Conservation (phyloP, 2,329 filamentous ascomycete genomes). For the Elsinoe perseae region DNA sequence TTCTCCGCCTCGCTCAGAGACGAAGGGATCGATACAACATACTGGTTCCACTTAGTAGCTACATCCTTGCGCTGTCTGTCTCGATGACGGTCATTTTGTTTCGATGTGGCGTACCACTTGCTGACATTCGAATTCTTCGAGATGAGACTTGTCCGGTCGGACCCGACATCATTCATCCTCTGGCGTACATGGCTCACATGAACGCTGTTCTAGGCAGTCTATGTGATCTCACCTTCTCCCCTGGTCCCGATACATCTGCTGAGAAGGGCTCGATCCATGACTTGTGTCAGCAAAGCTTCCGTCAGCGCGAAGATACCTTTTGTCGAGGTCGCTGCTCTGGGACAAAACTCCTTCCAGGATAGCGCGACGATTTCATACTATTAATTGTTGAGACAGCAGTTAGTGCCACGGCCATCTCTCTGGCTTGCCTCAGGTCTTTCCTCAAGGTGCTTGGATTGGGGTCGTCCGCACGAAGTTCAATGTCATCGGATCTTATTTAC, state of each 20-base stretch:
- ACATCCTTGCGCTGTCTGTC: not conserved
- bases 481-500: not conserved
- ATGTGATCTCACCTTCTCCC: constrained; percentile 7
- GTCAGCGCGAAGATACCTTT: constrained; percentile 1
- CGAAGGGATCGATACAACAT: not conserved
- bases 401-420: not conserved
- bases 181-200: constrained; percentile 2
- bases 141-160: not conserved
- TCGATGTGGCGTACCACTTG: constrained; percentile 1
- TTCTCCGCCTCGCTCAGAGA: not conserved
- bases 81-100: constrained; percentile 6
- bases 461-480: not conserved
- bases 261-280: not conserved
- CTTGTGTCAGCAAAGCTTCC: not conserved
- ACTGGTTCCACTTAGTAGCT: not conserved
- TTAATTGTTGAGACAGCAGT: constrained; percentile 8
- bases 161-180: not conserved
- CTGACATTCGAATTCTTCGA: not conserved
- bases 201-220: not conserved
- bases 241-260: not conserved
- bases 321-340: not conserved
- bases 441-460: not conserved
- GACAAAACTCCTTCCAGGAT: not conserved
- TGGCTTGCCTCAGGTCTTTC: constrained; percentile 3
- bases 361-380: not conserved